Evolutionary conservation across 2,329 filamentous ascomycete genomes (phyloP), one percentile per base, ranked within the genome.

Genomic region (Fusarium sp.): DNA sequence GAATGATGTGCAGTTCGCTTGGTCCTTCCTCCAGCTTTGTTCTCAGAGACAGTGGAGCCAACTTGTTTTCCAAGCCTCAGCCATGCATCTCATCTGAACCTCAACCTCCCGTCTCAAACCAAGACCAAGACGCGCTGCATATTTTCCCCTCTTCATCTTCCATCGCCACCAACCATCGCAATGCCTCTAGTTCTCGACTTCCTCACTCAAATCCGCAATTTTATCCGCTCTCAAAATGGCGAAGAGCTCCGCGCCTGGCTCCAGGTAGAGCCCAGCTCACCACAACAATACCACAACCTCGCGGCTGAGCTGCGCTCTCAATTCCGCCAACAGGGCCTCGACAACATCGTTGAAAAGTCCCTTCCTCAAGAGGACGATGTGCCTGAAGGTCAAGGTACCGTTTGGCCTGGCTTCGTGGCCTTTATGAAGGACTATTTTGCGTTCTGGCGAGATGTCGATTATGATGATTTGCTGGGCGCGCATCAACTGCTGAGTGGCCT

Each of bases 391-490:
- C 84, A 87, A 65, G 89, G 86, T 41, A 86, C 90, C 9, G 84
- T 86, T 1, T 97, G 93, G 93, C 87, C 89, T 1, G 88, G 91
- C 2, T 93, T 97, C 76, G 83, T 91, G 49, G 86, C 88, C 4
- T 96, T 97, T 75, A 87, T 96, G 77, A 91, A 89, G 72, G 89
- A 93, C 49, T 97, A 96, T 74, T 83, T 97, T 67, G 83, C 86
- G 44, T 97, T 94, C 72, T 88, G 95, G 83, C 84, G 94, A 56
- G 92, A 96, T 74, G 89, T 95, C 32, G 86, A 96, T 72, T 89
- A 92, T 49, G 87, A 89, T 14, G 90, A 96, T 74, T 81, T 96
- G 40, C 80, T 95, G 28, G 86, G 87, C 56, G 91, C 94, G 6
- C 93, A 97, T 75, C 86, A 92, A 58, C 79, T 91, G 72, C 85